A percentile compares a stretch with the other conserved stretches of the same genome.
Evolutionary conservation across 1,284 basidiomycete genomes (phyloP).

Genomic region (Wallemia mellicola): DNA sequence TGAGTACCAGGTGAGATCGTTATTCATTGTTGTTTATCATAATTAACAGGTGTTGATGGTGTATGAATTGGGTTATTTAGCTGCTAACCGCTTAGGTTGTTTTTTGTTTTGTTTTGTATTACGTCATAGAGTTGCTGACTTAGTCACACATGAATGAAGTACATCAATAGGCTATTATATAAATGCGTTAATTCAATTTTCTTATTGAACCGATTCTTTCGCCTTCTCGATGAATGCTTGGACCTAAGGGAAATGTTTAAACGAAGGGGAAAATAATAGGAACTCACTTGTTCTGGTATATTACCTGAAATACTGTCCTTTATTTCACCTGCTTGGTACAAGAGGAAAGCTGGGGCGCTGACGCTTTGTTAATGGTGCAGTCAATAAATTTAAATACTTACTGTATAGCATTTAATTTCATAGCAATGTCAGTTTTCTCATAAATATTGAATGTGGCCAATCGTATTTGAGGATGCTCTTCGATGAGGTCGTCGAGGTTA

Average conservation of each 20-base stretch:
- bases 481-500: neutral
- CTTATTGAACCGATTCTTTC: neutral
- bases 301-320: neutral
- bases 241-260: neutral
- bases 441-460: neutral
- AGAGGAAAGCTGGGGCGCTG: neutral
- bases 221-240: neutral
- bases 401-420: neutral
- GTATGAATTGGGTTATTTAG: too few relatives aligned
- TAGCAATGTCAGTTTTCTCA: neutral
- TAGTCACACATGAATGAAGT: too few relatives aligned
- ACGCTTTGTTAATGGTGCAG: too few relatives aligned
- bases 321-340: neutral
- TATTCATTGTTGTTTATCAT: too few relatives aligned
- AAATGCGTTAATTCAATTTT: too few relatives aligned
- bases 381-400: too few relatives aligned
- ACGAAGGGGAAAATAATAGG: neutral
- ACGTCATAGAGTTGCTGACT: too few relatives aligned
- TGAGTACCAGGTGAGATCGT: too few relatives aligned
- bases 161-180: too few relatives aligned
- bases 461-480: neutral
- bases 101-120: too few relatives aligned
- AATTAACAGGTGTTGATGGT: too few relatives aligned
- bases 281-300: neutral
- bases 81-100: too few relatives aligned